Percentiles rank a stretch among this genome's conserved stretches.
Evolutionary conservation across 176 grass and related monocot species (phyloP).

Genomic region (Oryza longistaminata): DNA sequence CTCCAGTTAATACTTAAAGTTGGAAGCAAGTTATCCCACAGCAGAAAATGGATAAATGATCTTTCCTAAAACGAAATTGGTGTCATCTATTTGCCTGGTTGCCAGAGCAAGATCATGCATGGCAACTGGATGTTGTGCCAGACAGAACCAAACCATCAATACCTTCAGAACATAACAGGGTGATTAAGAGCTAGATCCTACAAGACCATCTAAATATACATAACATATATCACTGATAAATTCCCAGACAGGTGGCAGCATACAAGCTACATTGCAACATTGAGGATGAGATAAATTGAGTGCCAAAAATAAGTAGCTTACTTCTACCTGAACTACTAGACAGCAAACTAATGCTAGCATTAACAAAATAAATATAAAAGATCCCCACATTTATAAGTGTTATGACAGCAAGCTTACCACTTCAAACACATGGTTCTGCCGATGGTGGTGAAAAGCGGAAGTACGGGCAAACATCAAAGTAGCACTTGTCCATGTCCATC

Average conservation of each 20-base stretch:
- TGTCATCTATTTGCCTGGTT: background rate
- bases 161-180: background rate
- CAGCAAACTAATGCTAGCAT: background rate
- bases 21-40: background rate
- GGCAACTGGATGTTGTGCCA: background rate
- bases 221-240: background rate
- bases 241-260: background rate
- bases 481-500: background rate
- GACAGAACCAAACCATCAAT: background rate
- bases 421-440: conserved; percentile 29
- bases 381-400: background rate
- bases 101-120: background rate
- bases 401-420: background rate
- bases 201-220: background rate
- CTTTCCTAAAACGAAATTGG: background rate
- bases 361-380: background rate
- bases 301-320: background rate
- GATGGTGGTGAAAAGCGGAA: conserved; percentile 27
- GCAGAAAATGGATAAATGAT: background rate
- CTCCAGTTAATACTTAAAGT: background rate
- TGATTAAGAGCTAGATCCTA: background rate
- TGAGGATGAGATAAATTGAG: background rate
- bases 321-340: background rate
- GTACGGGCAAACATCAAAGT: background rate
- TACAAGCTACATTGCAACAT: background rate